These are phyloP conservation scores for Zanthoxylum bungeanum DNA, from an alignment of 345 rosid species.

Conservation along the genomic window DNA sequence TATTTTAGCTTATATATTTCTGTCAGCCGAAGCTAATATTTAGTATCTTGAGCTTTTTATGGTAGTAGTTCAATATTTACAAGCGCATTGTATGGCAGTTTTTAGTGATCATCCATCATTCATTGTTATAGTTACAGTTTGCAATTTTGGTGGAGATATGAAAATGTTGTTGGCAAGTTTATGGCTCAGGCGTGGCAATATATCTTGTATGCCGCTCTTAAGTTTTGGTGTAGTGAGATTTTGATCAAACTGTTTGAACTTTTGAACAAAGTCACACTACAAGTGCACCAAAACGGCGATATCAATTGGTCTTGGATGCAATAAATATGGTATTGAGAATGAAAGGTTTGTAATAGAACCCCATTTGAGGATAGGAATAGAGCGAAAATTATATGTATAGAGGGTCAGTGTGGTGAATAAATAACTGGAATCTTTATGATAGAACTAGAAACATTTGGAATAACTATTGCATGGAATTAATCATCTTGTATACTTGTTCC, in stretches of 20 bases:
- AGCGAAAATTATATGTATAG: background rate
- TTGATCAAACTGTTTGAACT: background rate
- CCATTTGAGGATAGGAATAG: background rate
- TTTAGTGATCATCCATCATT: background rate
- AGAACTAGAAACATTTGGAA: background rate
- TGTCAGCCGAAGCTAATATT: constrained; percentile 3
- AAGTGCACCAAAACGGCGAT: background rate
- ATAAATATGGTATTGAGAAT: background rate
- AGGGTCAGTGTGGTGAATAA: background rate
- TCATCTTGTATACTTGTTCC: background rate
- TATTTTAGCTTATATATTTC: background rate
- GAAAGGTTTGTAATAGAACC: constrained; percentile 14
- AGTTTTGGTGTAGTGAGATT: background rate
- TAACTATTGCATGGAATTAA: background rate
- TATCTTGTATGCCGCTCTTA: background rate
- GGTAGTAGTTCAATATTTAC: background rate
- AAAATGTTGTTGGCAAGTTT: background rate
- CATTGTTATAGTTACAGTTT: background rate
- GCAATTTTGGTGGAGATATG: background rate
- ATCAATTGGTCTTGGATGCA: background rate
- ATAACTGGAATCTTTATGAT: background rate
- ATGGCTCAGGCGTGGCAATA: background rate
- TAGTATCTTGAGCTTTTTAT: background rate
- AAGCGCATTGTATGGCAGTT: constrained; percentile 25
- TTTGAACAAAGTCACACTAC: background rate